These are phyloP conservation scores for Iodosphaeria phyllophila DNA, from an alignment of 2,329 filamentous ascomycete species.

Conservation along the genomic window DNA sequence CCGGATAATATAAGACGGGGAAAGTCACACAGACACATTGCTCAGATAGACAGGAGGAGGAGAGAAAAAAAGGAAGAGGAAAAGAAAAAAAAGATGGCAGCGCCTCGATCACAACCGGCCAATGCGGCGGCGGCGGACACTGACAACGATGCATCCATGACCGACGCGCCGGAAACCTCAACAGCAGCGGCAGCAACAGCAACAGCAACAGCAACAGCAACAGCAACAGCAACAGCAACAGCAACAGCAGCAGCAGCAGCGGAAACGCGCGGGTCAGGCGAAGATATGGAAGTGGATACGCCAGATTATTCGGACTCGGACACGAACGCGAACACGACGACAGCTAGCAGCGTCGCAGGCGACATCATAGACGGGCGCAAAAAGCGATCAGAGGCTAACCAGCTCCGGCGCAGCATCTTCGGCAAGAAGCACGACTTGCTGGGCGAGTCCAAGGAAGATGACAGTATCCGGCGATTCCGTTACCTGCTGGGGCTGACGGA, in stretches of 20 bases:
- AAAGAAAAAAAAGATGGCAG: no score
- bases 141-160: no score
- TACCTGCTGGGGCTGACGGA: slow-evolving; percentile 92
- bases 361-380: slow-evolving; percentile 67
- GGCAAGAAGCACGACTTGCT: slow-evolving; percentile 88
- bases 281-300: slow-evolving; percentile 46
- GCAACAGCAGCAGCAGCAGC: neutral
- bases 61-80: no score
- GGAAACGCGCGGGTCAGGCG: slow-evolving; percentile 9
- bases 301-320: slow-evolving; percentile 49
- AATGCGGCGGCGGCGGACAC: no score
- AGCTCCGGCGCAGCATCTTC: slow-evolving; percentile 79
- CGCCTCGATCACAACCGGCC: no score
- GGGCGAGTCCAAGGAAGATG: slow-evolving; percentile 93
- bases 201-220: no score
- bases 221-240: no score
- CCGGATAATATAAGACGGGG: no score
- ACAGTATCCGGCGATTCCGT: slow-evolving; percentile 82
- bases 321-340: slow-evolving; percentile 47
- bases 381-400: slow-evolving; percentile 69
- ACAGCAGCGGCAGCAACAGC: no score
- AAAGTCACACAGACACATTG: no score
- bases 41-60: no score
- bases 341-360: slow-evolving; percentile 74
- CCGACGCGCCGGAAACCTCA: no score